These are phyloP conservation scores for Populus davidiana DNA, from an alignment of 345 rosid genomes.

Conservation along the genomic window DNA sequence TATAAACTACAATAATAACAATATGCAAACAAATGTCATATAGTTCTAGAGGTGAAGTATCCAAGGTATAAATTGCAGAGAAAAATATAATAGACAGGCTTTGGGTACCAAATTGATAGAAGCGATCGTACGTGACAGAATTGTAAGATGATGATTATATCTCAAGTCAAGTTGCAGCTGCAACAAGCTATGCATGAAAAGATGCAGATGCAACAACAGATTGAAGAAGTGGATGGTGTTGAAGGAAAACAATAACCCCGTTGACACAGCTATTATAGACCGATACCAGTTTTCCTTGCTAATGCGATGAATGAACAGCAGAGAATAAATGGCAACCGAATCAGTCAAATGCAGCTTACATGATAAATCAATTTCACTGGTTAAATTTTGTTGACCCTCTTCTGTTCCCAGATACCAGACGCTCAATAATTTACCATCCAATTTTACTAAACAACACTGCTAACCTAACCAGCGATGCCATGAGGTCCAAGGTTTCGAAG, in stretches of 20 bases:
- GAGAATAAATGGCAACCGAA: too few species aligned
- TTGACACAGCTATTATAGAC: neutral
- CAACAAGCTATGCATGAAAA: neutral
- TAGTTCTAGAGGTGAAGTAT: neutral
- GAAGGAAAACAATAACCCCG: neutral
- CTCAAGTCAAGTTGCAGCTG: neutral
- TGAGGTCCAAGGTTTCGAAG: neutral
- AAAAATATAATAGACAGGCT: neutral
- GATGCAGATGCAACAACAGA: neutral
- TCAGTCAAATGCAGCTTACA: too few species aligned
- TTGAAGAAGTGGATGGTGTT: neutral
- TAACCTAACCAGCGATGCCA: neutral
- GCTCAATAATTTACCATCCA: neutral
- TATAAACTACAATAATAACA: too few species aligned
- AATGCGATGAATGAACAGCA: too few species aligned
- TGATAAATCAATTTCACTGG: neutral
- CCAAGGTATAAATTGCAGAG: neutral
- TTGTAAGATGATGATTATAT: neutral
- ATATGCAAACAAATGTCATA: neutral
- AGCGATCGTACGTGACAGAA: neutral
- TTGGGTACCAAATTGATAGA: neutral
- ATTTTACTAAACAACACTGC: too few species aligned
- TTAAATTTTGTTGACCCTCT: neutral
- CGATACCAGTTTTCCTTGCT: neutral
- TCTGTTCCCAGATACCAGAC: neutral